These are phyloP conservation scores for Astrocystis sublimbata DNA, from an alignment of 495 filamentous ascomycete species.

Conservation along the genomic window DNA sequence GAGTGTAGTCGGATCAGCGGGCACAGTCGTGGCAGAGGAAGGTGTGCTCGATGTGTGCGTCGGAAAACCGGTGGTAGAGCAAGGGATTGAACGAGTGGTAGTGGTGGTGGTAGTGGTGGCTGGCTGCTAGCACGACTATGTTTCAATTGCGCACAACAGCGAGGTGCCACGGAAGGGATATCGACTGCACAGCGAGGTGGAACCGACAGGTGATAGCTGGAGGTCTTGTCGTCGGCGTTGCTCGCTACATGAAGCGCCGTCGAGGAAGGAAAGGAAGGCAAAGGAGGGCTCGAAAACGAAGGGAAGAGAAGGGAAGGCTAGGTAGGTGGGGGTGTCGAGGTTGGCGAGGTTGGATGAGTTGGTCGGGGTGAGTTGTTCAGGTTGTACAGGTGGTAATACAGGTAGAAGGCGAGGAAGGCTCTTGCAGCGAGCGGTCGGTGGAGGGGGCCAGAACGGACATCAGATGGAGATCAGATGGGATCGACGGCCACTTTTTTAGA, in stretches of 20 bases:
- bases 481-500: background rate
- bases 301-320: too few relatives aligned
- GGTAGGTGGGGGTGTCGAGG: background rate
- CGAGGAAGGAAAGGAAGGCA: too few relatives aligned
- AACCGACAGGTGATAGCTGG: too few relatives aligned
- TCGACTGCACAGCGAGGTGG: background rate
- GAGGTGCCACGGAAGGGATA: slow-evolving; percentile 1
- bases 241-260: background rate
- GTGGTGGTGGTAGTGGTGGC: too few relatives aligned
- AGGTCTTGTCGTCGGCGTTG: too few relatives aligned
- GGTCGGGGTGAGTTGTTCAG: too few relatives aligned
- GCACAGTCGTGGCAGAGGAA: background rate
- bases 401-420: too few relatives aligned
- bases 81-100: slow-evolving; percentile 1
- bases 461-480: background rate
- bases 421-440: background rate
- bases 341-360: background rate
- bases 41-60: background rate
- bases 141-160: too few relatives aligned
- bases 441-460: background rate
- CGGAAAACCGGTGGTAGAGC: background rate
- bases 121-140: too few relatives aligned
- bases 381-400: too few relatives aligned
- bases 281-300: too few relatives aligned
- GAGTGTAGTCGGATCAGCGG: background rate